Evolutionary conservation across 352 stramenopile genomes (phyloP).

Genomic region (Globisporangium parvum): DNA sequence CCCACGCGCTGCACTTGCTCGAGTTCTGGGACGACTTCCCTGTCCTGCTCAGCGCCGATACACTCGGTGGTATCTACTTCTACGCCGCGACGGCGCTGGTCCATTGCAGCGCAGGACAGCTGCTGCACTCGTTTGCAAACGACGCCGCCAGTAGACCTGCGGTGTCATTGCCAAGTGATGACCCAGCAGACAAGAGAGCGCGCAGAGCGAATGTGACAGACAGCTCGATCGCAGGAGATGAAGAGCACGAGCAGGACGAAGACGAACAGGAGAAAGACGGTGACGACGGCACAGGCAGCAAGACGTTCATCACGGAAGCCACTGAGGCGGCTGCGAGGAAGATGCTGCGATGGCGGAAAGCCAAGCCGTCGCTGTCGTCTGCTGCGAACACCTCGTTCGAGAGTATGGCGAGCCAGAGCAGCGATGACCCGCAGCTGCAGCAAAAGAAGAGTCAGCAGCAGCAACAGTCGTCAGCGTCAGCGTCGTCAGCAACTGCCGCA

Average conservation of each 20-base stretch:
- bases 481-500: conserved; percentile 1
- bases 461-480: background rate
- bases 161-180: background rate
- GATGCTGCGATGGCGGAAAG: conserved; percentile 18
- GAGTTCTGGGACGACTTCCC: conserved; percentile 72
- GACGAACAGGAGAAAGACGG: conserved; percentile 7
- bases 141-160: conserved; percentile 4
- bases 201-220: background rate
- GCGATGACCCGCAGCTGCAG: background rate
- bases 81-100: conserved; percentile 42
- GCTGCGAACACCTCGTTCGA: background rate
- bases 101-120: conserved; percentile 33
- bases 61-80: conserved; percentile 46
- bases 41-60: conserved; percentile 46
- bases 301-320: conserved; percentile 27
- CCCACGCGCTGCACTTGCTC: conserved; percentile 30
- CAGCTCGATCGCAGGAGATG: background rate
- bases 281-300: background rate
- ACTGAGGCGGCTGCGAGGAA: conserved; percentile 31
- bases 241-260: conserved; percentile 3
- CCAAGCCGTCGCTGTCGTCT: conserved; percentile 2
- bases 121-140: conserved; percentile 58
- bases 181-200: background rate
- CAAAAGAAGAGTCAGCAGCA: background rate
- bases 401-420: background rate